phyloP scores from a whole-genome alignment of 1,284 basidiomycete genomes.

The Veloboletus limbatus region DNA sequence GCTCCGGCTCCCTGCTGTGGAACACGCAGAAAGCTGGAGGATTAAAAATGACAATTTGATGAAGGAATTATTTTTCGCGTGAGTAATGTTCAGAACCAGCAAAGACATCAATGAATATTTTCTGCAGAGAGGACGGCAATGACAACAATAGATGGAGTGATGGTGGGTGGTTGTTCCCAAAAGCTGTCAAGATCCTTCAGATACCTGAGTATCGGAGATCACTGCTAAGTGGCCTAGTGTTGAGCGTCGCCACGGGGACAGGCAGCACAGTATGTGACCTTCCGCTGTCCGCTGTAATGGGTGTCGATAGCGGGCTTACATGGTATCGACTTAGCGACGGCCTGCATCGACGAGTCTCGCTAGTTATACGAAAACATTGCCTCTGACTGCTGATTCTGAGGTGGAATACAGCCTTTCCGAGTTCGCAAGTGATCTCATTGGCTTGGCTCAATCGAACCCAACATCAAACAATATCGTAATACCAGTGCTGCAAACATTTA shows the following conservation, averaged over 20 bases:
- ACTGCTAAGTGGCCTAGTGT: conserved; percentile 72
- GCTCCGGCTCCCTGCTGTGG: conserved; percentile 42
- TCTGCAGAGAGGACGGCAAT: conserved; percentile 31
- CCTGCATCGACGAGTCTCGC: conserved; percentile 62
- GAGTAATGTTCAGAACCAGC: conserved; percentile 22
- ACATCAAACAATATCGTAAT: conserved; percentile 70
- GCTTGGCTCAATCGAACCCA: conserved; percentile 51
- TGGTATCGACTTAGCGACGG: conserved; percentile 52
- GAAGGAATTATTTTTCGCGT: conserved; percentile 55
- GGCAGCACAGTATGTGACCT: conserved; percentile 69
- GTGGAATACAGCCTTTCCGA: conserved; percentile 44
- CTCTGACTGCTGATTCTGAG: conserved; percentile 31
- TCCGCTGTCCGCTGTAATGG: conserved; percentile 2
- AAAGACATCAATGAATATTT: conserved; percentile 1
- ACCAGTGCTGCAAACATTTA: conserved; percentile 74
- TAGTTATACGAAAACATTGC: conserved; percentile 54
- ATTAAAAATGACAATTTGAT: conserved; percentile 48
- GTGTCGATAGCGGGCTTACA: conserved; percentile 11
- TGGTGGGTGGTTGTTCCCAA: conserved; percentile 68
- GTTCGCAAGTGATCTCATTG: conserved; percentile 55
- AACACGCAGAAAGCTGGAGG: conserved; percentile 45
- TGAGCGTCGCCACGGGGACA: conserved; percentile 78
- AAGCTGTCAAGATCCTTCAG: conserved; percentile 65
- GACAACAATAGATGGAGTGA: conserved; percentile 61
- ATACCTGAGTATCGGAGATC: conserved; percentile 56